Evolutionary conservation across 2,329 filamentous ascomycete species (phyloP), one percentile per base, ranked within the genome.

Genomic region (Helotiales sp.): DNA sequence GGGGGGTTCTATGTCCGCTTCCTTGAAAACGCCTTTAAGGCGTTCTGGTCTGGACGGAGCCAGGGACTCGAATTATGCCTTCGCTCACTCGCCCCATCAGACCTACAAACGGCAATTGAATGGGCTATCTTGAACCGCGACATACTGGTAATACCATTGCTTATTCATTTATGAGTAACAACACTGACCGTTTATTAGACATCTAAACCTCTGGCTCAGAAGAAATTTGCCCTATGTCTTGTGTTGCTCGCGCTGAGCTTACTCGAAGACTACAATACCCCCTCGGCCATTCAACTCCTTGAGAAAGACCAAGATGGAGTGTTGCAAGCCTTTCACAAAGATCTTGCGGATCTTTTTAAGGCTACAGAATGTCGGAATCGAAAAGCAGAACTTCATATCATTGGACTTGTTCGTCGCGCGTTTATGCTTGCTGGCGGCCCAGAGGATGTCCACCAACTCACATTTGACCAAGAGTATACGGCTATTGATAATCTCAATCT

Each of bases 281-380:
- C 52, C 37, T 30, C n/a, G 30, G 47, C 52, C 6, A 30, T 60
- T 30, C 28, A 45, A 49, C 45, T 63, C 20, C 60, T 67, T 45
- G 52, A 43, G 54, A 67, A 67, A 50, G 50, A 66, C n/a, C 20
- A 66, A 30, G 17, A 63, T 40, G 37, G 43, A 63, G 17, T 66
- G 7, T 50, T 60, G 15, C 26, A 67, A 60, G 52, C 43, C 8
- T 67, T 67, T 34, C 13, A 22, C 43, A 60, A 54, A 54, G n/a
- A 54, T 13, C 8, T 11, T 55, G 26, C 30, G 7, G 52, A 67
- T 55, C 17, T 60, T 0, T 47, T 59, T 43, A 55, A 61, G 47
- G 58, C 57, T 37, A 26, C n/a, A 57, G 11, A 20, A 20, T 30
- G 22, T 8, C 0, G n/a, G 13, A 15, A 59, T 45, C 47, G 17